Base-by-base conservation (phyloP, 345 rosid genomes). In the Populus deltoides region DNA sequence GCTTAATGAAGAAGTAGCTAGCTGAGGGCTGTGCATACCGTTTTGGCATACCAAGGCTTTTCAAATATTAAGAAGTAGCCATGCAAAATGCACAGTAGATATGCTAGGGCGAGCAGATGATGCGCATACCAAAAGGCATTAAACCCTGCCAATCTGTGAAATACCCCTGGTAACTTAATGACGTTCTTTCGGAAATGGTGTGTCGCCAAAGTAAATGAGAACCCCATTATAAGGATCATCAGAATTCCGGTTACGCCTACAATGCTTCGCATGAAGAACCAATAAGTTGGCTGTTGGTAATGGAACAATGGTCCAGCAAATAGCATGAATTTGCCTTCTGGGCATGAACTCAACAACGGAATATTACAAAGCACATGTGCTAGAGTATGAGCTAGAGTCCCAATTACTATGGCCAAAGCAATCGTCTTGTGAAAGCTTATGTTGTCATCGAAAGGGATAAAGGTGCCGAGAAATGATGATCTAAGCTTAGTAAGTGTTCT, bases 41-140 rank as follows among this genome's bases (percentile, higher is more conserved):
- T 93, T 87, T 87, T 96, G 16, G 77, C 5, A 77, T 88, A 86
- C 95, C 97, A 90, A 31, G 93, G 90, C 85, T 86, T 89, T 57
- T 68, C 76, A 45, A 91, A 70, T 78, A 96, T 86, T 74, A 96
- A 93, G 87, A 82, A 83, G 86, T 88, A 88, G 67, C 99, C 98
- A 77, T 96, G 99, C 78, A 90, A 20, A 72, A 92, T 68, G 16
- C 92, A 78, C 45, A 93, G 86, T 47, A 89, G 53, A 84, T 96
- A 93, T 66, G 89, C 98, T 74, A 93, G 68, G 25, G 74, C 83
- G 38, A 96, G 81, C 91, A 96, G 84, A 82, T 96, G 99, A 79
- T 94, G 98, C 9, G 99, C 90, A 79, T 92, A 96, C 99, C 99
- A 94, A 72, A 96, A 94, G 75, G 98, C 82, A 87, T 96, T 96